A percentile compares a stretch with the other conserved stretches of the same genome.
Evolutionary conservation across 139 green algal species (phyloP).

Genomic region (Coelastrella sp.): DNA sequence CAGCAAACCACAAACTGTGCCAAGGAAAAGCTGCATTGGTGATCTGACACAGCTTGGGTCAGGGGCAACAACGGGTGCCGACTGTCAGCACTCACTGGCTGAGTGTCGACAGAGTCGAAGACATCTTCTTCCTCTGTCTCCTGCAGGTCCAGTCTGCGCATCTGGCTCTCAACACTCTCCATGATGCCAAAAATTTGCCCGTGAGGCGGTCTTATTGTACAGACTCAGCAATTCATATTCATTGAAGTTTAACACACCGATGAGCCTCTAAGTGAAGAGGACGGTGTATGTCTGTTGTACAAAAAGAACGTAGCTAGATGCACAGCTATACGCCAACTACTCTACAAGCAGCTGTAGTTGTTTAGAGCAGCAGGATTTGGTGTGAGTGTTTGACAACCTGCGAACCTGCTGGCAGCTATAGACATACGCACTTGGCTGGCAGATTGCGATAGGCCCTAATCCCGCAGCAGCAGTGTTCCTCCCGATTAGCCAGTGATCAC

Average conservation of each 20-base stretch:
- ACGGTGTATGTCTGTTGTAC: neutral
- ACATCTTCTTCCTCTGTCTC: slow-evolving; percentile 25
- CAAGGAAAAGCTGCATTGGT: neutral
- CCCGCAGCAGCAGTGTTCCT: neutral
- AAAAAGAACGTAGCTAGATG: neutral
- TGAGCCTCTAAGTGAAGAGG: neutral
- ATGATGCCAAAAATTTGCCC: neutral
- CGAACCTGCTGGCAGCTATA: neutral
- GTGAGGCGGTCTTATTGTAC: neutral
- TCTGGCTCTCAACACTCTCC: neutral
- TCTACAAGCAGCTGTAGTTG: neutral
- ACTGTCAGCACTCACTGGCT: neutral
- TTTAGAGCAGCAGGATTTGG: neutral
- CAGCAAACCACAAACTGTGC: neutral
- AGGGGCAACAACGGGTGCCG: neutral
- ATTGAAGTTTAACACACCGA: neutral
- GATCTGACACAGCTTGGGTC: neutral
- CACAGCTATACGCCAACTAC: neutral
- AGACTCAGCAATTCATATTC: neutral
- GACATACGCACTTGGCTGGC: no score
- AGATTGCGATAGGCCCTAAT: neutral
- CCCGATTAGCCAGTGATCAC: neutral
- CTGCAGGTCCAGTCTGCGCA: slow-evolving; percentile 25
- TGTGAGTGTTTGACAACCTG: neutral
- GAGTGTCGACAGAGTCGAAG: slow-evolving; percentile 29